Conservation (phyloP, 2,329 filamentous ascomycete genomes). For the Monosporascus sp. region DNA sequence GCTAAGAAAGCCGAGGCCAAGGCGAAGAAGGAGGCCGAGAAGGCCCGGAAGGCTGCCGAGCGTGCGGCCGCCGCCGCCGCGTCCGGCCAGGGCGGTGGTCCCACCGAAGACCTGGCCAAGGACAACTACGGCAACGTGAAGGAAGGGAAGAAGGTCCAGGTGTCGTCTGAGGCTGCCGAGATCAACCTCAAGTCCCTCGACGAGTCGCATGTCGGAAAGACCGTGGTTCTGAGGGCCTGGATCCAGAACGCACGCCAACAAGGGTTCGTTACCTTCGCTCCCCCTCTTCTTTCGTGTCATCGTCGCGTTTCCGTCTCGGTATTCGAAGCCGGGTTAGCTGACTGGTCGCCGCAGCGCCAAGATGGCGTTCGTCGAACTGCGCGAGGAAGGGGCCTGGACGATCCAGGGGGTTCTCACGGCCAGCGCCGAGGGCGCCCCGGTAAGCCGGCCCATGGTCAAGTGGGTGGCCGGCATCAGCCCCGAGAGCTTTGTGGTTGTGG, state of each 20-base stretch:
- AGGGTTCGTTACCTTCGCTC: slow-evolving; percentile 35
- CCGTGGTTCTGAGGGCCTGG: slow-evolving; percentile 71
- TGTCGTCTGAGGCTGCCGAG: not conserved
- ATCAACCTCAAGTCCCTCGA: slow-evolving; percentile 50
- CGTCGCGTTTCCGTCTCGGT: not conserved
- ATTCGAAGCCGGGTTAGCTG: not conserved
- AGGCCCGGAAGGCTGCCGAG: slow-evolving; percentile 67
- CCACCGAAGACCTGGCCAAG: slow-evolving; percentile 60
- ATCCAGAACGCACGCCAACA: slow-evolving; percentile 86
- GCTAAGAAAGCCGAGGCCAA: slow-evolving; percentile 81
- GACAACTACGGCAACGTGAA: slow-evolving; percentile 75
- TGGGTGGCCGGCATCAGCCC: slow-evolving; percentile 70
- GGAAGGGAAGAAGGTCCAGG: slow-evolving; percentile 51
- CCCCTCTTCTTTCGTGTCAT: too few relatives aligned
- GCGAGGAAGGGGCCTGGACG: slow-evolving; percentile 67
- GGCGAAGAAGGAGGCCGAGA: slow-evolving; percentile 82
- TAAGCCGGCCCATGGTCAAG: slow-evolving; percentile 90
- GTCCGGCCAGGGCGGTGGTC: slow-evolving; percentile 52
- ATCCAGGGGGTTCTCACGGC: slow-evolving; percentile 77
- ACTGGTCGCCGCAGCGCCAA: slow-evolving; percentile 50
- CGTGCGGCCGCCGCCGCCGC: slow-evolving; percentile 68
- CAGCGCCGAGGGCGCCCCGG: slow-evolving; percentile 55
- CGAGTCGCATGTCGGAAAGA: slow-evolving; percentile 62
- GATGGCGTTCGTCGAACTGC: slow-evolving; percentile 83
- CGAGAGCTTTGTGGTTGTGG: slow-evolving; percentile 78